Percentiles rank a stretch among this genome's conserved stretches.
phyloP scores from a whole-genome alignment of 192 early-diverging fungal species.

The Linderina pennispora region DNA sequence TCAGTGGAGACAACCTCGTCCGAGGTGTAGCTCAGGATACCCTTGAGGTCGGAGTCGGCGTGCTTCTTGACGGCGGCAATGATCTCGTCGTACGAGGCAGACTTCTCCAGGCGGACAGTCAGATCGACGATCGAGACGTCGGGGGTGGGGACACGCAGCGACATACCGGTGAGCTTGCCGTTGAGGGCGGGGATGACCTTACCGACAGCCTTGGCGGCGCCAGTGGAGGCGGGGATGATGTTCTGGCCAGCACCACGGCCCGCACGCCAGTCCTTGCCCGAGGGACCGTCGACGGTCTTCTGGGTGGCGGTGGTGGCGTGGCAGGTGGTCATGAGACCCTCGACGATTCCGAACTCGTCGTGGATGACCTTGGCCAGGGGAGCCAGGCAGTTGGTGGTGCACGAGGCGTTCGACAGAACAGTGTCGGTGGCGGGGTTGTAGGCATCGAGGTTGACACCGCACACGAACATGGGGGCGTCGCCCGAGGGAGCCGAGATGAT shows the following conservation, averaged over 20 bases:
- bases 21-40: conserved; percentile 87
- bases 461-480: conserved; percentile 98
- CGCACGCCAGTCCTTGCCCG: conserved; percentile 94
- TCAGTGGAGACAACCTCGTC: conserved; percentile 95
- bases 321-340: conserved; percentile 98
- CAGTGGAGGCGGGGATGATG: conserved; percentile 97
- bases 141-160: conserved; percentile 91
- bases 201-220: conserved; percentile 98
- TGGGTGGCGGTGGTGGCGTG: conserved; percentile 99
- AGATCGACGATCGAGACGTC: conserved; percentile 98
- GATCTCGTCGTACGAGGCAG: conserved; percentile 87
- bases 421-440: conserved; percentile 76
- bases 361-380: conserved; percentile 96
- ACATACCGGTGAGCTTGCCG: conserved; percentile 98
- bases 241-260: conserved; percentile 96
- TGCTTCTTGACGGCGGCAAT: conserved; percentile 82
- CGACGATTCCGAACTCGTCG: conserved; percentile 92
- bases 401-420: conserved; percentile 97
- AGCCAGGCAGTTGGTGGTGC: conserved; percentile 99
- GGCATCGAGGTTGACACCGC: conserved; percentile 92
- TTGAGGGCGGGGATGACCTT: conserved; percentile 93
- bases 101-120: conserved; percentile 87
- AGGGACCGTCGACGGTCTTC: conserved; percentile 99
- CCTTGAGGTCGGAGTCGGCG: conserved; percentile 76
- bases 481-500: conserved; percentile 95